These are phyloP conservation scores for Phanerodontia chrysosporium DNA, from an alignment of 768 basidiomycete species.

Conservation along the genomic window DNA sequence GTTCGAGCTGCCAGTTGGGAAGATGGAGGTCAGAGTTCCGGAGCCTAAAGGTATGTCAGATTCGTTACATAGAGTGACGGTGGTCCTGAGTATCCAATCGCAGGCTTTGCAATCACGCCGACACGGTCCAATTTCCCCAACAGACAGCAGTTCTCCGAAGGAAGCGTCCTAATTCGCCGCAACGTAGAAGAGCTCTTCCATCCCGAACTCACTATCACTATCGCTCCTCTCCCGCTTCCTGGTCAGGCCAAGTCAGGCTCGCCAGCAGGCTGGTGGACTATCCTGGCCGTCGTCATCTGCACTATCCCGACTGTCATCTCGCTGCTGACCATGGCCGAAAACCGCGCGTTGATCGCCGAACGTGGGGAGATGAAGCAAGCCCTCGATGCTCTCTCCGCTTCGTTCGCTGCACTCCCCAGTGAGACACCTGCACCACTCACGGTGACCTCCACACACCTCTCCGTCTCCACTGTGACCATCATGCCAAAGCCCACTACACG, in stretches of 20 bases:
- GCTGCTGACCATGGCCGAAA: constrained; percentile 21
- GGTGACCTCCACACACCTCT: constrained; percentile 26
- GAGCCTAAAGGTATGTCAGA: constrained; percentile 43
- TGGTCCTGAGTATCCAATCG: background rate
- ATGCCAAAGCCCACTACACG: constrained; percentile 6
- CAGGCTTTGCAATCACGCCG: constrained; percentile 40
- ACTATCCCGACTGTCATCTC: constrained; percentile 22
- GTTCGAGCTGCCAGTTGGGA: constrained; percentile 67
- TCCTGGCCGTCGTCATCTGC: background rate
- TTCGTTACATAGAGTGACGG: background rate
- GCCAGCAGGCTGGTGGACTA: background rate
- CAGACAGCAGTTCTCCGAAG: constrained; percentile 36
- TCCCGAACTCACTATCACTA: constrained; percentile 44
- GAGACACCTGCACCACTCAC: constrained; percentile 27
- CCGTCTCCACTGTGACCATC: constrained; percentile 10
- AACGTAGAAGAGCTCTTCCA: constrained; percentile 55
- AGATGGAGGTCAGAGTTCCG: constrained; percentile 60
- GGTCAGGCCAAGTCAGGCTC: background rate
- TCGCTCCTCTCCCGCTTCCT: constrained; percentile 7
- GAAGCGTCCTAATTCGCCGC: constrained; percentile 51
- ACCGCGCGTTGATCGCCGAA: background rate
- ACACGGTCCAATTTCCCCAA: constrained; percentile 56
- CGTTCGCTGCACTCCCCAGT: constrained; percentile 18
- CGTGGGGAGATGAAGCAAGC: background rate
- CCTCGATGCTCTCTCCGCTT: background rate